Evolutionary conservation across 228 moss, liverwort and hornwort species (phyloP).

Genomic region (Sphagnum magellanicum): DNA sequence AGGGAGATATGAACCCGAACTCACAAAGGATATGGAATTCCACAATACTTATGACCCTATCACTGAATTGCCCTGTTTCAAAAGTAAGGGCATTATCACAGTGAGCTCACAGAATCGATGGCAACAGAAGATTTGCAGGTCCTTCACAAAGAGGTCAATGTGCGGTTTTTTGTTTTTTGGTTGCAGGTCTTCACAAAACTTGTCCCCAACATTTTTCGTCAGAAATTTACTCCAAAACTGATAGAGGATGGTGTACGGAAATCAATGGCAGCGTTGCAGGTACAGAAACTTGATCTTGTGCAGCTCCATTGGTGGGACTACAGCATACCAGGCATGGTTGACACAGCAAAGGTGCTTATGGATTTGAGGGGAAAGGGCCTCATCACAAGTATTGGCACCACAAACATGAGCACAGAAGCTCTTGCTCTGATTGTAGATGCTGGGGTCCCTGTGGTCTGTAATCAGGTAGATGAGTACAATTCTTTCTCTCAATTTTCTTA

Average conservation of each 20-base stretch:
- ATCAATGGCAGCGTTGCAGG: constrained; percentile 34
- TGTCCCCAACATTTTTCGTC: constrained; percentile 37
- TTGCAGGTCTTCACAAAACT: constrained; percentile 35
- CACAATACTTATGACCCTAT: too few relatives aligned
- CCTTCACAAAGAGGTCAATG: too few relatives aligned
- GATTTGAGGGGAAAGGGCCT: constrained; percentile 47
- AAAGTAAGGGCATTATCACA: too few relatives aligned
- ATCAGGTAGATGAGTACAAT: constrained; percentile 20
- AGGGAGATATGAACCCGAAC: too few relatives aligned
- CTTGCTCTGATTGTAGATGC: constrained; percentile 35
- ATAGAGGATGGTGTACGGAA: constrained; percentile 32
- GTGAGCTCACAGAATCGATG: background rate
- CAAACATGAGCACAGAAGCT: constrained; percentile 47
- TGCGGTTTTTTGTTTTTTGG: background rate
- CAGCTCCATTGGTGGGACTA: constrained; percentile 63
- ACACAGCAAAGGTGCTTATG: constrained; percentile 38
- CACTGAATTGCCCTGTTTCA: too few relatives aligned
- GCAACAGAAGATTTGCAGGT: background rate
- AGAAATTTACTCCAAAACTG: constrained; percentile 31
- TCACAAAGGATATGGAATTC: too few relatives aligned
- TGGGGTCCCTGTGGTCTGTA: constrained; percentile 45
- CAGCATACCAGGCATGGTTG: constrained; percentile 32
- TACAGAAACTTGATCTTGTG: constrained; percentile 36
- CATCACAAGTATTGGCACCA: constrained; percentile 36
- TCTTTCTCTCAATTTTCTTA: too few relatives aligned